phyloP scores from a whole-genome alignment of 257 asterid genomes.

The Nicotiana attenuata region DNA sequence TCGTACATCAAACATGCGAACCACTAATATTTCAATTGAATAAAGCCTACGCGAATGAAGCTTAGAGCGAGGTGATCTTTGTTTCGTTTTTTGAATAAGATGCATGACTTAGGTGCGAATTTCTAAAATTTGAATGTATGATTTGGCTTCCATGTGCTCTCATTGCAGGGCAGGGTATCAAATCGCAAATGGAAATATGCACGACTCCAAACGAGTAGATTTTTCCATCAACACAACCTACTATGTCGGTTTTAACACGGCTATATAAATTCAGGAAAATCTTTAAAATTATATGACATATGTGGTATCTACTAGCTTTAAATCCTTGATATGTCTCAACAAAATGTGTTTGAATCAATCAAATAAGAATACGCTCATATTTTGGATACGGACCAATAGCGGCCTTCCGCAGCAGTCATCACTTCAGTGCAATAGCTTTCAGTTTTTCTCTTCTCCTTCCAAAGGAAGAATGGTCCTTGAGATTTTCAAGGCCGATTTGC shows the following conservation, averaged over 20 bases:
- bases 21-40: neutral
- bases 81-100: neutral
- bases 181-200: too few relatives aligned
- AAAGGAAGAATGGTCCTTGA: too few relatives aligned
- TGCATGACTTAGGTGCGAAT: neutral
- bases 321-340: neutral
- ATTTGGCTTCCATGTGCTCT: neutral
- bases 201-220: too few relatives aligned
- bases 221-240: too few relatives aligned
- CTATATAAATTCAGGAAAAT: neutral
- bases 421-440: too few relatives aligned
- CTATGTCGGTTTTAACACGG: too few relatives aligned
- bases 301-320: neutral
- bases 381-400: neutral
- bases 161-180: too few relatives aligned
- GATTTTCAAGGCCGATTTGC: too few relatives aligned
- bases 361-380: neutral
- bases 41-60: neutral
- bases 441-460: too few relatives aligned
- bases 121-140: neutral
- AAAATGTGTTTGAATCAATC: neutral
- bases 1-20: neutral
- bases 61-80: neutral
- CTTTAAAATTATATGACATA: neutral
- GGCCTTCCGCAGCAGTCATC: too few relatives aligned